Evolutionary conservation across 2,329 filamentous ascomycete species (phyloP), one percentile per base, ranked within the genome.

Genomic region (Hypoxylon sp.): DNA sequence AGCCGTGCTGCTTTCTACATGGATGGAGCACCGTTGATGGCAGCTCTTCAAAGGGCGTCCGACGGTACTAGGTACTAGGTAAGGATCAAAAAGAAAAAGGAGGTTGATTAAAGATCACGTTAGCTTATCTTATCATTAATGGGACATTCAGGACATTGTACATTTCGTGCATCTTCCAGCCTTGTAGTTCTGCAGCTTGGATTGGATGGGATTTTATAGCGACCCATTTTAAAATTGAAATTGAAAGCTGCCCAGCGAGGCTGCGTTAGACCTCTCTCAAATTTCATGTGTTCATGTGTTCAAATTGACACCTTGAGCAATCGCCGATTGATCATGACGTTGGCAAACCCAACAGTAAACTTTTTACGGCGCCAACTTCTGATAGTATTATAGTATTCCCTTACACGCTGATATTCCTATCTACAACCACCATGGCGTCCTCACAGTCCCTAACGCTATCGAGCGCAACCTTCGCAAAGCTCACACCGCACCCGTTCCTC

Each of bases 401-500:
- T n/a, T n/a, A 43, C 53, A 37, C 24, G 19, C 24, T 2, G 17
- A 30, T 5, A 28, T 39, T 22, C 1, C 1, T 26, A 22, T 28
- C 1, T 26, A 26, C 24, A 50, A 3, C 19, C 44, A 67, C 41
- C 1, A 79, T 79, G 78, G 73, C 76, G n/a, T 58, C 75, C 1
- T 68, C 76, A n/a, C 72, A 74, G 41, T 82, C 82, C 55, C 78
- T 86, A 57, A 79, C 84, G 46, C 80, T 76, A 34, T 72, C 89
- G 65, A 78, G 91, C 73, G 81, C 91, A 70, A 89, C 92, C 72
- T 97, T 97, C 78, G 92, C 93, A 61, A 94, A 94, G 74, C 89
- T 97, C 74, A 93, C 93, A 34, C 94, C 95, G 4, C 90, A 93
- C 70, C 91, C 93, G 7, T 97, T 92, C 80, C 89, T 98, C 65